Conservation (phyloP, 306 rosid species). For the Vigna angularis region DNA sequence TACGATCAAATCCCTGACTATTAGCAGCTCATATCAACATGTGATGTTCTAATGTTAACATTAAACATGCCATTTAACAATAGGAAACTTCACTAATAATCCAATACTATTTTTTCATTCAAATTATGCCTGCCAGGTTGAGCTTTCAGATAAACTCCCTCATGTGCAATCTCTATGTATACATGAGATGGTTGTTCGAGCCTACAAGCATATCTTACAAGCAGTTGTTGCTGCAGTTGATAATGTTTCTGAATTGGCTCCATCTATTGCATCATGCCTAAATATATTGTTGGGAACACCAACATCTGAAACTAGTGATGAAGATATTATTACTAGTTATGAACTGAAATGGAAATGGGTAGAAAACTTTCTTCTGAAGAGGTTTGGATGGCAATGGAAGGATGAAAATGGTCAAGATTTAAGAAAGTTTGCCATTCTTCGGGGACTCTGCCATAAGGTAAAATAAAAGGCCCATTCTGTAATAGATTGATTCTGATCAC, state of each 20-base stretch:
- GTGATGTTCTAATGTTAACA: background rate
- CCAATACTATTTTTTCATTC: slow-evolving; percentile 26
- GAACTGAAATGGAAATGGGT: slow-evolving; percentile 92
- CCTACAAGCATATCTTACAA: slow-evolving; percentile 93
- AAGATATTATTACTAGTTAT: slow-evolving; percentile 52
- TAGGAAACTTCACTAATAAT: slow-evolving; percentile 20
- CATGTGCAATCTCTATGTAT: slow-evolving; percentile 94
- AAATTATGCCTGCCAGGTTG: slow-evolving; percentile 65
- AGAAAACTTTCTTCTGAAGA: slow-evolving; percentile 80
- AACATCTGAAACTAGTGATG: slow-evolving; percentile 59
- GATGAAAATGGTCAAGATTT: slow-evolving; percentile 66
- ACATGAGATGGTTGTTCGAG: slow-evolving; percentile 96
- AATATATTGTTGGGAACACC: slow-evolving; percentile 84
- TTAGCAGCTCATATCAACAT: background rate
- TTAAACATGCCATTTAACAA: background rate
- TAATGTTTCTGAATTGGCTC: slow-evolving; percentile 78
- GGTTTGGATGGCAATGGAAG: slow-evolving; percentile 91
- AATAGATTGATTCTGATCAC: background rate
- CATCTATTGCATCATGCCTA: slow-evolving; percentile 84
- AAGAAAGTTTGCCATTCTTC: slow-evolving; percentile 90
- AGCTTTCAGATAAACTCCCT: slow-evolving; percentile 97
- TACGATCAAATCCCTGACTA: background rate
- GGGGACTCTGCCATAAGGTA: slow-evolving; percentile 97
- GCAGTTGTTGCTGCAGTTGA: slow-evolving; percentile 89
- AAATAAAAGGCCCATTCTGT: slow-evolving; percentile 28